A percentile compares a stretch with the other conserved stretches of the same genome.
These are phyloP conservation scores for Cryptococcus maquisensis DNA, from an alignment of 1,284 basidiomycete genomes.

Conservation along the genomic window DNA sequence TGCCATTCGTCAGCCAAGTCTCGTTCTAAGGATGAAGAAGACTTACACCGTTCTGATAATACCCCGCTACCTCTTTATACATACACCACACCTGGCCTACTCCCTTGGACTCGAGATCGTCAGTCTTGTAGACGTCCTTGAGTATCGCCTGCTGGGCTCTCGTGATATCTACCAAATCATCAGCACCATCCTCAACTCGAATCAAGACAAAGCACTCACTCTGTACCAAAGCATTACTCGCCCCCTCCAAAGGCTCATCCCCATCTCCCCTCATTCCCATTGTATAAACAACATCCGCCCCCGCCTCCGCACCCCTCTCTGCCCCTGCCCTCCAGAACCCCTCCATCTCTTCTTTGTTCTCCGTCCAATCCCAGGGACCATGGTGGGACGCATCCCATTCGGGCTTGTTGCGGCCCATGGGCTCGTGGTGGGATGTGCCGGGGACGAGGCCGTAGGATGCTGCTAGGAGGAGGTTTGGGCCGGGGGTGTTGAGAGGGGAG, in stretches of 20 bases:
- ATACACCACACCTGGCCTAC: slow-evolving; percentile 21
- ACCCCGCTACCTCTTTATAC: slow-evolving; percentile 59
- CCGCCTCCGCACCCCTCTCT: slow-evolving; percentile 25
- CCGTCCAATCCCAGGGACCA: slow-evolving; percentile 24
- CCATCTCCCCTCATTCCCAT: slow-evolving; percentile 42
- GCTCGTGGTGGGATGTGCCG: slow-evolving; percentile 52
- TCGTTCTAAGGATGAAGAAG: slow-evolving; percentile 9
- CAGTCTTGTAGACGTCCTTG: slow-evolving; percentile 54
- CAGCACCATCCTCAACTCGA: not conserved
- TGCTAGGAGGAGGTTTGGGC: slow-evolving; percentile 60
- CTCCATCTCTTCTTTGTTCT: slow-evolving; percentile 20
- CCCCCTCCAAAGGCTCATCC: slow-evolving; percentile 27
- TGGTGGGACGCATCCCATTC: slow-evolving; percentile 21
- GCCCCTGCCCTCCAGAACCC: slow-evolving; percentile 36
- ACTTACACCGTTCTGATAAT: slow-evolving; percentile 60
- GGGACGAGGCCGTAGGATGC: slow-evolving; percentile 66
- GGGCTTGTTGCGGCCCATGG: slow-evolving; percentile 43
- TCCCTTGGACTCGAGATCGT: slow-evolving; percentile 2
- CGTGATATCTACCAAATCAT: slow-evolving; percentile 50
- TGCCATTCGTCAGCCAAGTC: slow-evolving; percentile 37
- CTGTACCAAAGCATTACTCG: slow-evolving; percentile 25
- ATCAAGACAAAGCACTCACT: slow-evolving; percentile 12
- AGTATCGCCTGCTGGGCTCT: slow-evolving; percentile 62
- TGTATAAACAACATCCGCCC: slow-evolving; percentile 32
- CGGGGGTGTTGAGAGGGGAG: slow-evolving; percentile 20